Evolutionary conservation across 257 asterid species (phyloP).

Genomic region (Nicotiana paniculata): DNA sequence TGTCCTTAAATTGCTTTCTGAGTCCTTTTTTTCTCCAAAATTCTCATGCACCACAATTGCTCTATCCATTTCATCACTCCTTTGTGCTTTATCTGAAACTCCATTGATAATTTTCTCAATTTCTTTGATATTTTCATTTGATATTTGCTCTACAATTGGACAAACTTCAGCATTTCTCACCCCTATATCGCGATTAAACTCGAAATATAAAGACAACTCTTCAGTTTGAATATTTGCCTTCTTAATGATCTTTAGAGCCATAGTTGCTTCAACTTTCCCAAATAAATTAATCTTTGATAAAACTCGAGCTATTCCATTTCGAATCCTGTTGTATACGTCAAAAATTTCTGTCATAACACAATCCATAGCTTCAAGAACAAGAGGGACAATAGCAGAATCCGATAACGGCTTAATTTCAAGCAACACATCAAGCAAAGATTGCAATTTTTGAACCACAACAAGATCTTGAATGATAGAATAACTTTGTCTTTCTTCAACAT

Average conservation of each 20-base stretch:
- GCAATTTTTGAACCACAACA: conserved; percentile 36
- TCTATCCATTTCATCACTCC: conserved; percentile 8
- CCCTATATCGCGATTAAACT: conserved; percentile 50
- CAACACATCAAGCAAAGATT: conserved; percentile 47
- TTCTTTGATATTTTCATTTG: conserved; percentile 47
- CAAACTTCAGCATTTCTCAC: conserved; percentile 40
- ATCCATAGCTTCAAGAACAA: conserved; percentile 61
- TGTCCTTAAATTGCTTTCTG: conserved; percentile 10
- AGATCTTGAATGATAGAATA: conserved; percentile 38
- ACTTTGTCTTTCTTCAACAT: not conserved
- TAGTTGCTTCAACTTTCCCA: conserved; percentile 37
- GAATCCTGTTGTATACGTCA: conserved; percentile 52
- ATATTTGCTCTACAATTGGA: conserved; percentile 43
- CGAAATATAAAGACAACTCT: conserved; percentile 44
- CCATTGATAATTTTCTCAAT: conserved; percentile 37
- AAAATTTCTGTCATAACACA: conserved; percentile 50
- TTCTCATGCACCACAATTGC: conserved; percentile 11
- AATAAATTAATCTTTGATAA: conserved; percentile 43
- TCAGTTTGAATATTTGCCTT: conserved; percentile 57
- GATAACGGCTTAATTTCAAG: conserved; percentile 52
- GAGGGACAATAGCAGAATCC: conserved; percentile 30
- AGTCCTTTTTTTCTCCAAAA: not conserved
- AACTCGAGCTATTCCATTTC: conserved; percentile 52
- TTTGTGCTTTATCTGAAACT: not conserved
- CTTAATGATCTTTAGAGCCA: conserved; percentile 45